Evolutionary conservation across 2,329 filamentous ascomycete species (phyloP).

Genomic region (Pleoardoris graminearum): DNA sequence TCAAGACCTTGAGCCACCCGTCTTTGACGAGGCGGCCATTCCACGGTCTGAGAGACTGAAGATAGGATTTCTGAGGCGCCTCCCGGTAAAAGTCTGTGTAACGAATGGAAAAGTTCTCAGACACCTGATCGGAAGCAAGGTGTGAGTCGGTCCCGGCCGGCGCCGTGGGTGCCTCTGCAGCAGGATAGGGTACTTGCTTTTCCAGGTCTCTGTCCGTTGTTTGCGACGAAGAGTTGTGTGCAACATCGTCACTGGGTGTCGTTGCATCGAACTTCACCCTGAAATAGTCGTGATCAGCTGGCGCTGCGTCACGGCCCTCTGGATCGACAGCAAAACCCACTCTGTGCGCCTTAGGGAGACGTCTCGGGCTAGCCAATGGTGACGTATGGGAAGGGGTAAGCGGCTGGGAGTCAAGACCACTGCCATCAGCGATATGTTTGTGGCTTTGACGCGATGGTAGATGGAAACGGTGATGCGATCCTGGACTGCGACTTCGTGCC

Average conservation of each 20-base stretch:
- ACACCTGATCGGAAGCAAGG: slow-evolving; percentile 23
- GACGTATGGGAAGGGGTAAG: slow-evolving; percentile 3
- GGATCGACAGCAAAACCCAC: slow-evolving; percentile 60
- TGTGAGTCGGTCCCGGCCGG: not conserved
- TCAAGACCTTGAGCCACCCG: slow-evolving; percentile 75
- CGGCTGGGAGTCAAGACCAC: slow-evolving; percentile 9
- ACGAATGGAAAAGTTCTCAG: slow-evolving; percentile 33
- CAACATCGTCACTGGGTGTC: not conserved
- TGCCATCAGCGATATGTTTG: slow-evolving; percentile 15
- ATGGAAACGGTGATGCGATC: slow-evolving; percentile 33
- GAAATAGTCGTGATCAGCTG: slow-evolving; percentile 7
- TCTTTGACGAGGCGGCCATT: slow-evolving; percentile 75
- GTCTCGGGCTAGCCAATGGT: slow-evolving; percentile 1
- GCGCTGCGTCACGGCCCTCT: slow-evolving; percentile 11
- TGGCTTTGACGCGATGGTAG: slow-evolving; percentile 27
- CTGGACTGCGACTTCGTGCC: slow-evolving; percentile 38
- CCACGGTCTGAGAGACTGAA: slow-evolving; percentile 73
- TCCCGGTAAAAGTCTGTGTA: slow-evolving; percentile 75
- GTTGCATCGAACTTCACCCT: not conserved
- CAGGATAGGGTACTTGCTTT: not conserved
- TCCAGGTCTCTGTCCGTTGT: not conserved
- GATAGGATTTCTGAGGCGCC: slow-evolving; percentile 70
- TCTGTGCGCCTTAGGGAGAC: slow-evolving; percentile 49
- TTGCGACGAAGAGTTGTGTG: not conserved
- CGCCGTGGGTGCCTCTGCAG: not conserved